phyloP scores from a whole-genome alignment of 495 filamentous ascomycete genomes.

The Eremomyces bilateralis region DNA sequence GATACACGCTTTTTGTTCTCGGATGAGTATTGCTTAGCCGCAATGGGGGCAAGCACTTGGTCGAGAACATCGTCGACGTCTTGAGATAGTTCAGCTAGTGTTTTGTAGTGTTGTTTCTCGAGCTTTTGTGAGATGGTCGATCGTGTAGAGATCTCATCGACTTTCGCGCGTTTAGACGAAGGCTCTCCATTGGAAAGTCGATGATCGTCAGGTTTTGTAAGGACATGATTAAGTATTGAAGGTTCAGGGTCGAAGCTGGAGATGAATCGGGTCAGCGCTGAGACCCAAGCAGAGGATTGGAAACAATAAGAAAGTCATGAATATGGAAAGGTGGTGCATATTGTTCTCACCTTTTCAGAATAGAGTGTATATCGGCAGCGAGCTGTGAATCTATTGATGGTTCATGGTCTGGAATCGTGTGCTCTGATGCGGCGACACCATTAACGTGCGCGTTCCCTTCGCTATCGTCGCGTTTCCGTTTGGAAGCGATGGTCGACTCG shows the following conservation, averaged over 20 bases:
- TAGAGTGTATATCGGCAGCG: constrained; percentile 9
- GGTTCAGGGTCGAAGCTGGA: constrained; percentile 17
- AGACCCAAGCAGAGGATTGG: not conserved
- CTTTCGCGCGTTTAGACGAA: constrained; percentile 16
- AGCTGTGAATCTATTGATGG: constrained; percentile 6
- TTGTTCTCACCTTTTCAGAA: constrained; percentile 11
- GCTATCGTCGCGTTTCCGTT: constrained; percentile 15
- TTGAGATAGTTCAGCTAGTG: constrained; percentile 7
- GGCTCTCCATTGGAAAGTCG: constrained; percentile 11
- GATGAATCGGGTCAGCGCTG: constrained; percentile 4
- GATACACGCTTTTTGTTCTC: not conserved
- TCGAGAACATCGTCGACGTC: constrained; percentile 9
- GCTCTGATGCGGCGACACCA: constrained; percentile 5
- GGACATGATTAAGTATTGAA: constrained; percentile 15
- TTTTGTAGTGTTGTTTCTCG: constrained; percentile 7
- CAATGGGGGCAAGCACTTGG: constrained; percentile 4
- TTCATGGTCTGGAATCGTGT: not conserved
- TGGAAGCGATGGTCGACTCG: constrained; percentile 3
- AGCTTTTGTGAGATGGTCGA: constrained; percentile 5
- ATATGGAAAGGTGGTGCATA: not conserved
- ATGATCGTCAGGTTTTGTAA: constrained; percentile 1
- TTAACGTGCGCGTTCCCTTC: constrained; percentile 5
- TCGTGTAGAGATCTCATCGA: constrained; percentile 6
- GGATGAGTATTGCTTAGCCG: not conserved
- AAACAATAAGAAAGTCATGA: not conserved